Conservation (phyloP, 192 early-diverging fungal species). For the Helicostylum pulchrum region DNA sequence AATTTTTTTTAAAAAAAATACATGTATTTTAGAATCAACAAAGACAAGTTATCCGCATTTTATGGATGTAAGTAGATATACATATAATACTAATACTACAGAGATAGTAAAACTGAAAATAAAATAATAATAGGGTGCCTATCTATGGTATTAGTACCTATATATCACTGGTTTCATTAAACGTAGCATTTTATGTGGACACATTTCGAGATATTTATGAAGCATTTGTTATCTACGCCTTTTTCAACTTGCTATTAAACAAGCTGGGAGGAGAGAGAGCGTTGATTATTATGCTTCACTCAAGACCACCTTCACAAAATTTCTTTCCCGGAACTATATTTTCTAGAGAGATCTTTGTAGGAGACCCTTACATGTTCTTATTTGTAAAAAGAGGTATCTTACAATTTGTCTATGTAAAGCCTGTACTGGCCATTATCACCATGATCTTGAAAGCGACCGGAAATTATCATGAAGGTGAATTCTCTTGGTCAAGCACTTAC, state of each 20-base stretch:
- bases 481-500: constrained; percentile 66
- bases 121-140: constrained; percentile 61
- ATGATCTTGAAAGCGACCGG: constrained; percentile 75
- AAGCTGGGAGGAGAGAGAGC: constrained; percentile 89
- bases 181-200: constrained; percentile 81
- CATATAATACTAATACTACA: too few species aligned
- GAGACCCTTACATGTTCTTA: constrained; percentile 84
- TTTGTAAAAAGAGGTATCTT: constrained; percentile 87
- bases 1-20: too few species aligned
- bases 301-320: constrained; percentile 72
- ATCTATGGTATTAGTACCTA: constrained; percentile 86
- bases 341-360: constrained; percentile 74
- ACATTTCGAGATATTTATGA: constrained; percentile 92
- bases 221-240: constrained; percentile 94
- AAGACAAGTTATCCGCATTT: constrained; percentile 65
- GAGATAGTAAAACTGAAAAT: background rate
- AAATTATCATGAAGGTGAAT: constrained; percentile 79
- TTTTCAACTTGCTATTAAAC: constrained; percentile 83
- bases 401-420: constrained; percentile 93
- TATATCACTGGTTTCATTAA: constrained; percentile 67
- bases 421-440: constrained; percentile 70
- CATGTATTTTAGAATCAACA: constrained; percentile 48
- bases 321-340: constrained; percentile 78
- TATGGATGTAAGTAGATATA: constrained; percentile 47
- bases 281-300: constrained; percentile 74